Conservation (phyloP, 2,329 filamentous ascomycete genomes). For the Fusarium tupiense region DNA sequence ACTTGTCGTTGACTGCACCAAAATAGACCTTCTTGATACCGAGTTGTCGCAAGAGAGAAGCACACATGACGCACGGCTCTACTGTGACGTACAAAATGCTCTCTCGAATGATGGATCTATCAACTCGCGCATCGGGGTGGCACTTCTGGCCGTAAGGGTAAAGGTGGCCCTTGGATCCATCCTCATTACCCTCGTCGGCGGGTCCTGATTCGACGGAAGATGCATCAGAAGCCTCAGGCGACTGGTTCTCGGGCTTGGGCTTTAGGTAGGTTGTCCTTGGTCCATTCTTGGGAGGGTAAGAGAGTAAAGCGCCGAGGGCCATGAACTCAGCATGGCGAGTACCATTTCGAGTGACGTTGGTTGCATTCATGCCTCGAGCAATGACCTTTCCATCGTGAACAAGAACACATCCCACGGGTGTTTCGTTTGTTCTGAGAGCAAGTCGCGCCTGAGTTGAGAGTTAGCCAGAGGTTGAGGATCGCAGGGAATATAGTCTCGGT, state of each 20-base stretch:
- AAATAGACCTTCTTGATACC: conserved; percentile 91
- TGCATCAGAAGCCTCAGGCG: conserved; percentile 37
- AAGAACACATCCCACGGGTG: conserved; percentile 94
- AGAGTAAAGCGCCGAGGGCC: conserved; percentile 72
- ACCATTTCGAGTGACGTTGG: conserved; percentile 88
- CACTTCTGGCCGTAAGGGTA: conserved; percentile 70
- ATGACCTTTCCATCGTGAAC: conserved; percentile 83
- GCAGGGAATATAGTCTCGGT: background rate
- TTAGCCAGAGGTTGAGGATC: background rate
- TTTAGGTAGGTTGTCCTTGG: conserved; percentile 47
- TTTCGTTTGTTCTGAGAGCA: conserved; percentile 87
- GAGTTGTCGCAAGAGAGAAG: conserved; percentile 88
- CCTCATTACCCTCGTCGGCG: conserved; percentile 60
- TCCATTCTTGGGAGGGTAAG: conserved; percentile 49
- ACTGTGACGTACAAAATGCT: conserved; percentile 93
- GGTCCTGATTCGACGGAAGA: conserved; percentile 36
- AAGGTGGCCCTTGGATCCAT: conserved; percentile 65
- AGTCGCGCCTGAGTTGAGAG: conserved; percentile 73
- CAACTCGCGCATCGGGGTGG: conserved; percentile 65
- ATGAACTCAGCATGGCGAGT: conserved; percentile 97
- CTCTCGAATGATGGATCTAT: conserved; percentile 74
- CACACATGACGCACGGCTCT: conserved; percentile 99
- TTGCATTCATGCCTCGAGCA: conserved; percentile 94
- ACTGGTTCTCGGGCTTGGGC: conserved; percentile 45
- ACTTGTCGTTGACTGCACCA: conserved; percentile 94